A percentile compares a stretch with the other conserved stretches of the same genome.
phyloP scores from a whole-genome alignment of 768 basidiomycete genomes.

The Russula sp. region DNA sequence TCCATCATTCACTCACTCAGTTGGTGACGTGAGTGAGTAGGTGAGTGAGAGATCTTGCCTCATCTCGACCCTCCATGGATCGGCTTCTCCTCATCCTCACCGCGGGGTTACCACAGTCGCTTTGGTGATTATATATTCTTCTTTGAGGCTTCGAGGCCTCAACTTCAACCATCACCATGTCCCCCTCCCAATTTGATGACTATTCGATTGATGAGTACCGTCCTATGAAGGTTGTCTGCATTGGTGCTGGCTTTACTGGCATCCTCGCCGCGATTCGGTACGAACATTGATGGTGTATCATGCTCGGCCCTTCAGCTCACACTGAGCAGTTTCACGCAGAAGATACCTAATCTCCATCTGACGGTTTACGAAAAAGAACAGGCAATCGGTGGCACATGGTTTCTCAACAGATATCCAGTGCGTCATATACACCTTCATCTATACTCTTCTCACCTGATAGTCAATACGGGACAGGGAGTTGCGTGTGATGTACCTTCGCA shows the following conservation, averaged over 20 bases:
- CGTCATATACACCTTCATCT: neutral
- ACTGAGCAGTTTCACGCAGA: slow-evolving; percentile 41
- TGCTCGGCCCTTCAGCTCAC: too few species aligned
- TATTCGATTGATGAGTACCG: slow-evolving; percentile 47
- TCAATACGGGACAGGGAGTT: slow-evolving; percentile 1
- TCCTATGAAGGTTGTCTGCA: slow-evolving; percentile 46
- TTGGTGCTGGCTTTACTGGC: slow-evolving; percentile 56
- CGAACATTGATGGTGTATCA: neutral
- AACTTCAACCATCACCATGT: too few species aligned
- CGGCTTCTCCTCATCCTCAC: too few species aligned
- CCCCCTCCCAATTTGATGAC: slow-evolving; percentile 8
- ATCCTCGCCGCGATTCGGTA: slow-evolving; percentile 52
- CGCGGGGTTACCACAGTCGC: too few species aligned
- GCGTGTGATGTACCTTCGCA: slow-evolving; percentile 17
- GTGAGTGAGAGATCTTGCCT: too few species aligned
- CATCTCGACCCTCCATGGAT: too few species aligned
- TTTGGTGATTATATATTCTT: too few species aligned
- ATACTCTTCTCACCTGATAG: too few species aligned
- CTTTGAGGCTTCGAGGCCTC: too few species aligned
- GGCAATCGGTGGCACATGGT: slow-evolving; percentile 61
- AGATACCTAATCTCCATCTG: slow-evolving; percentile 45
- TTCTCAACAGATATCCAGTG: slow-evolving; percentile 31
- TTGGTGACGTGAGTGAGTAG: too few species aligned
- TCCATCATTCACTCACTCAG: too few species aligned
- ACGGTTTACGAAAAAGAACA: slow-evolving; percentile 52